Base-by-base conservation (phyloP, 495 filamentous ascomycete genomes). In the Cryomyces minteri region DNA sequence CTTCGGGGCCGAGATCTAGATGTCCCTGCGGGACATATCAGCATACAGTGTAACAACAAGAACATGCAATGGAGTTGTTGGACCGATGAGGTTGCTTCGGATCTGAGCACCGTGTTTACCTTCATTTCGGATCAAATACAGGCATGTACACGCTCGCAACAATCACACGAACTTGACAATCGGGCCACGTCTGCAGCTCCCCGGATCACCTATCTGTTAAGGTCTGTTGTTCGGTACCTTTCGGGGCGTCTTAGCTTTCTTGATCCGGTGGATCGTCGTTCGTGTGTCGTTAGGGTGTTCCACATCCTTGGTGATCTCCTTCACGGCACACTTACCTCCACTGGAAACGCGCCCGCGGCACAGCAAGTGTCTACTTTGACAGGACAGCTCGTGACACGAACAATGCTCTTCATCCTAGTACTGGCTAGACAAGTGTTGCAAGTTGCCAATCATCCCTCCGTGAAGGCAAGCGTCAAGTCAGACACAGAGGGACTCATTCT, bases 1-100 rank as follows among this genome's bases (percentile, higher is more conserved):
- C 36, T 49, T 7, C 28, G 5, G 55, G 34, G 69, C 64, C 43
- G 76, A 68, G 8, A 58, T 75, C 7, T 61, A 66, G 54, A 51
- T 45, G 32, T 58, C 43, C 18, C 48, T 48, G 39, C 51, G 44
- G 31, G 56, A 51, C 45, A 65, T 11, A 52, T 53, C 32, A 48
- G 32, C n/a, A 51, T 59, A 4, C 29, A 46, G 36, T 43, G 51
- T 14, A 40, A 43, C 28, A 41, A 31, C 8, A 38, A 49, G 7
- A 40, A 48, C 7, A 31, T 57, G 28, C 28, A 37, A 9, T 64
- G 55, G 49, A 46, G 54, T 18, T 14, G 50, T n/a, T 65, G 61
- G 61, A 57, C 54, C 25, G 57, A 63, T 36, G 51, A 56, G 29
- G 48, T 55, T 8, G 48, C 38, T 5, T 47, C 45, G 10, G 10